Evolutionary conservation across 768 basidiomycete species (phyloP).

Genomic region (Trametes cubensis): DNA sequence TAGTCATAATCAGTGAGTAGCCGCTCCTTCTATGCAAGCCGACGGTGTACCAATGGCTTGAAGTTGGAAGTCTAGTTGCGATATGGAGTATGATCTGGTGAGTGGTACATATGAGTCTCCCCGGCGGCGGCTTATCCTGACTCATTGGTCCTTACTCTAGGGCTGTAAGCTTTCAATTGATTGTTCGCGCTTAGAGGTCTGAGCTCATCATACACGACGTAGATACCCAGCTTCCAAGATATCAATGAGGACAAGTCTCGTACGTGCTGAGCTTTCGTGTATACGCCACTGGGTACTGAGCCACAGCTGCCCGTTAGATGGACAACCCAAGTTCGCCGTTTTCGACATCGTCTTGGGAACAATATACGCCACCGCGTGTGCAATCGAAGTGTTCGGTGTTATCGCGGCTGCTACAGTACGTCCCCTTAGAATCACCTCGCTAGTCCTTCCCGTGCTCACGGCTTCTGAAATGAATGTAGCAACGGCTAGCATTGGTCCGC

Average conservation of each 20-base stretch:
- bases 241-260: slow-evolving; percentile 50
- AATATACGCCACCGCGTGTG: slow-evolving; percentile 52
- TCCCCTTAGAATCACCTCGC: slow-evolving; percentile 8
- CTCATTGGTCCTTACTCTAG: slow-evolving; percentile 31
- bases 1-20: slow-evolving; percentile 47
- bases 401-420: slow-evolving; percentile 54
- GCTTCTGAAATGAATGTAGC: slow-evolving; percentile 40
- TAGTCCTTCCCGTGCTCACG: too few species aligned
- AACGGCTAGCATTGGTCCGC: slow-evolving; percentile 55
- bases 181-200: neutral
- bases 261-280: slow-evolving; percentile 37
- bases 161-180: slow-evolving; percentile 9
- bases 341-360: slow-evolving; percentile 64
- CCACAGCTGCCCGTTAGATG: slow-evolving; percentile 37
- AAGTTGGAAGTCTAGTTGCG: slow-evolving; percentile 48
- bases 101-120: slow-evolving; percentile 33
- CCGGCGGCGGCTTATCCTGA: slow-evolving; percentile 27
- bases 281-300: neutral
- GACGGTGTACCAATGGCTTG: neutral
- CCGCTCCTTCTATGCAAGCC: neutral
- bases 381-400: slow-evolving; percentile 60
- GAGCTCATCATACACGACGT: neutral
- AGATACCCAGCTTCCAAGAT: slow-evolving; percentile 68
- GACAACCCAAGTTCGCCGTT: slow-evolving; percentile 48
- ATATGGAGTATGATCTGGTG: slow-evolving; percentile 69